phyloP scores from a whole-genome alignment of 1,284 basidiomycete species.

The Cerioporus squamosus region DNA sequence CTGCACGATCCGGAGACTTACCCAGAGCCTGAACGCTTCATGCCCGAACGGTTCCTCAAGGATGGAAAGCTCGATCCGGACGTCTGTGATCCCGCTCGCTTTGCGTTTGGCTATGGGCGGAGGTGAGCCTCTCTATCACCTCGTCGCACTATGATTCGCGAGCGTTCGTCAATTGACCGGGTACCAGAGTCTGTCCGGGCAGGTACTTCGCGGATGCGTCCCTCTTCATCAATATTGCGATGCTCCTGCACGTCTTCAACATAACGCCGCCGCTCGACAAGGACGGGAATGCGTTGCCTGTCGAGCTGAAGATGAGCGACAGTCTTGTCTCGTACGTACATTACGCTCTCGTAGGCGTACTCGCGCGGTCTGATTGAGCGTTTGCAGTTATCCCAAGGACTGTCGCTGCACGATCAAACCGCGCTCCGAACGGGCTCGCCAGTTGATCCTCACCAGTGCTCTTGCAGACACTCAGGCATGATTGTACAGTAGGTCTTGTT shows the following conservation, averaged over 20 bases:
- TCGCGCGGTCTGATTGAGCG: neutral
- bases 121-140: neutral
- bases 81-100: neutral
- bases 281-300: neutral
- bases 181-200: slow-evolving; percentile 22
- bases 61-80: slow-evolving; percentile 1
- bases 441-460: neutral
- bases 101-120: slow-evolving; percentile 10
- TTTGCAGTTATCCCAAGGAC: neutral
- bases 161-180: too few species aligned
- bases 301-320: too few species aligned
- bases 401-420: slow-evolving; percentile 2
- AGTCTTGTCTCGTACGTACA: too few species aligned
- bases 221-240: slow-evolving; percentile 44
- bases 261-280: slow-evolving; percentile 36
- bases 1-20: slow-evolving; percentile 4
- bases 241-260: slow-evolving; percentile 46
- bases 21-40: neutral
- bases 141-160: neutral
- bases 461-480: neutral
- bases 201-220: slow-evolving; percentile 28
- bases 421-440: neutral
- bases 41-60: slow-evolving; percentile 7
- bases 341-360: neutral
- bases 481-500: too few species aligned